Conservation (phyloP, 371 early-diverging fungal genomes). For the Mortierella sp. region DNA sequence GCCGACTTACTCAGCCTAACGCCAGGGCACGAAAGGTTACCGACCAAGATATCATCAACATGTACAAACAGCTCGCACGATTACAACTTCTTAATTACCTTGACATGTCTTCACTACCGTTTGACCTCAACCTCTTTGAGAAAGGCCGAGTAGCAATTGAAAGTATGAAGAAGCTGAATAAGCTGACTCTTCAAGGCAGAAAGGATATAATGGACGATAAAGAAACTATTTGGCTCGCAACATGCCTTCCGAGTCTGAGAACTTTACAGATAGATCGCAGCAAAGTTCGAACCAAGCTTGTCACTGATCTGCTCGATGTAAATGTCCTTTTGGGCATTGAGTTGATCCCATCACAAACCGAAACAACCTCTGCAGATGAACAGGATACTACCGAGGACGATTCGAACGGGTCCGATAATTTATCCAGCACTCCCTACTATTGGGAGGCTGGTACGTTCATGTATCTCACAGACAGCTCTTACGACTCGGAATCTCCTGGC, state of each 20-base stretch:
- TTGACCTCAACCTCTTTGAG: slow-evolving; percentile 1
- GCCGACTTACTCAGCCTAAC: background rate
- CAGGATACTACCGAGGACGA: background rate
- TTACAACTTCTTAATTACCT: background rate
- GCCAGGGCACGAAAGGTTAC: background rate
- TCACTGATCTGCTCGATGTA: background rate
- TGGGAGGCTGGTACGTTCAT: too few species aligned
- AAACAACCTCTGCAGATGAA: too few species aligned
- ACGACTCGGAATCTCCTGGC: too few species aligned
- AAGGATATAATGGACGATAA: background rate
- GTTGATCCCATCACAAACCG: background rate
- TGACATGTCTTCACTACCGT: slow-evolving; percentile 5
- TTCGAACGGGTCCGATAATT: background rate
- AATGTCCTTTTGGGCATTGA: background rate
- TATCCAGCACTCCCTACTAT: background rate
- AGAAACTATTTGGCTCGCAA: slow-evolving; percentile 14
- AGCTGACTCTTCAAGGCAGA: background rate
- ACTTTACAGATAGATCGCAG: background rate
- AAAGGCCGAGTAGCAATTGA: slow-evolving; percentile 4
- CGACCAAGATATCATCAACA: background rate
- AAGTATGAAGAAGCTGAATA: slow-evolving; percentile 4
- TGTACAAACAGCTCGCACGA: background rate
- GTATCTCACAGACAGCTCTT: too few species aligned
- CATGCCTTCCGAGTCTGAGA: slow-evolving; percentile 6
- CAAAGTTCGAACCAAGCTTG: background rate